Base-by-base conservation (phyloP, 768 basidiomycete genomes). In the Termitomyces eurrhizus region DNA sequence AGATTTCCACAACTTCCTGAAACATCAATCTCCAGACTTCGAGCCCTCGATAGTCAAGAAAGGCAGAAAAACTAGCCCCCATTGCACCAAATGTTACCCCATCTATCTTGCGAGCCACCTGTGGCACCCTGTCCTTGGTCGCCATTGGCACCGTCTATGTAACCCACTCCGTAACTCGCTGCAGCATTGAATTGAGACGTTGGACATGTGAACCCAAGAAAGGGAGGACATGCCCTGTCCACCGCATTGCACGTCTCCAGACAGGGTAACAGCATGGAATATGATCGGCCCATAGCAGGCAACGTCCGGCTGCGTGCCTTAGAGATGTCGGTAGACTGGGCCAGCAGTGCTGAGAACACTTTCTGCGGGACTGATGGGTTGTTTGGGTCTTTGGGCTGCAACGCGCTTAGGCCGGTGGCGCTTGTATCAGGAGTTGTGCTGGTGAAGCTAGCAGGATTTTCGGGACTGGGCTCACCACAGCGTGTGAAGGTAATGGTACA, bases 61-160 rank as follows among this genome's bases (percentile, higher is more conserved):
- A 29, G 29, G 29, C 37, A n/a, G 48, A 11, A 12, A n/a, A 7
- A 36, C 45, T 50, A 61, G 51, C 51, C 52, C 21, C 70, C 66
- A 65, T 84, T 87, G 72, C 90, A 93, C 87, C 88, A 92, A 32
- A 90, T 82, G 65, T 90, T 89, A 32, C 91, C 91, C 77, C 78
- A 92, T 56, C 67, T 70, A 70, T 93, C 90, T 68, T 87, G 83
- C 29, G 83, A 75, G 7, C 58, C 69, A 0, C 87, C 87, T 0
- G 85, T 82, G 14, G 67, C 56, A 2, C 90, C 90, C 4, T 72
- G 69, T 0, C 78, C 79, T 51, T 79, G 63, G 41, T 74, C 75
- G 0, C 83, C 84, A 41, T 77, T 72, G 7, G 73, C 77, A 33
- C 77, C 75, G 67, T 93, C 91, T 13, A 90, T 75, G 67, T 80